Evolutionary conservation across 768 basidiomycete species (phyloP).

Genomic region (Mycena galopus): DNA sequence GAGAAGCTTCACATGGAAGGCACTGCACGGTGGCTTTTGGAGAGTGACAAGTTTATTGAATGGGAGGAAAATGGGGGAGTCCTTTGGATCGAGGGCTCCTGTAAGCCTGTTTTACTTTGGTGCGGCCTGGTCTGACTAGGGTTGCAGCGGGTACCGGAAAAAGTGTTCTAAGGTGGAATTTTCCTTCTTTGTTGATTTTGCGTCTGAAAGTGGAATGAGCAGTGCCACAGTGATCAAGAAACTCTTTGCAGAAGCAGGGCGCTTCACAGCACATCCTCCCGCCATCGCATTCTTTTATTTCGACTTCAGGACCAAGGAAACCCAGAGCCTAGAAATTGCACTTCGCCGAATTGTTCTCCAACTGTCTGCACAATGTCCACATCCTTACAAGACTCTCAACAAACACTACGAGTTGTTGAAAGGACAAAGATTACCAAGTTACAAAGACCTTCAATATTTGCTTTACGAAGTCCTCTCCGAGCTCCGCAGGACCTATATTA

Average conservation of each 20-base stretch:
- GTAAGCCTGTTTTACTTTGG: not conserved
- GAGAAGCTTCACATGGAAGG: not conserved
- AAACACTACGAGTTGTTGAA: not conserved
- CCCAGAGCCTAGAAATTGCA: not conserved
- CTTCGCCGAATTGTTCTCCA: not conserved
- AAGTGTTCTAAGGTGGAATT: not conserved
- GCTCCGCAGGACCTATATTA: not conserved
- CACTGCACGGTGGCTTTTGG: not conserved
- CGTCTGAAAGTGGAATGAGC: not conserved
- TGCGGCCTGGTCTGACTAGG: not conserved
- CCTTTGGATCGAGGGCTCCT: not conserved
- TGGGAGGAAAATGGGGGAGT: not conserved
- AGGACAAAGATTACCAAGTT: not conserved
- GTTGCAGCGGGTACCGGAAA: not conserved
- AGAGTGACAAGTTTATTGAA: not conserved
- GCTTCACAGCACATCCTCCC: not conserved
- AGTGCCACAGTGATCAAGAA: not conserved
- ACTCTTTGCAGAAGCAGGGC: not conserved
- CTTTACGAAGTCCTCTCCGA: not conserved
- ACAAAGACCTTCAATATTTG: not conserved
- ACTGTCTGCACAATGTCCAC: not conserved
- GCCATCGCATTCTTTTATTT: not conserved
- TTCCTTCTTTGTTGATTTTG: not conserved
- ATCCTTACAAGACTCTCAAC: not conserved
- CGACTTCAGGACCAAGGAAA: not conserved